Base-by-base conservation (phyloP, 1,284 basidiomycete species). In the Cutaneotrichosporon cyanovorans region DNA sequence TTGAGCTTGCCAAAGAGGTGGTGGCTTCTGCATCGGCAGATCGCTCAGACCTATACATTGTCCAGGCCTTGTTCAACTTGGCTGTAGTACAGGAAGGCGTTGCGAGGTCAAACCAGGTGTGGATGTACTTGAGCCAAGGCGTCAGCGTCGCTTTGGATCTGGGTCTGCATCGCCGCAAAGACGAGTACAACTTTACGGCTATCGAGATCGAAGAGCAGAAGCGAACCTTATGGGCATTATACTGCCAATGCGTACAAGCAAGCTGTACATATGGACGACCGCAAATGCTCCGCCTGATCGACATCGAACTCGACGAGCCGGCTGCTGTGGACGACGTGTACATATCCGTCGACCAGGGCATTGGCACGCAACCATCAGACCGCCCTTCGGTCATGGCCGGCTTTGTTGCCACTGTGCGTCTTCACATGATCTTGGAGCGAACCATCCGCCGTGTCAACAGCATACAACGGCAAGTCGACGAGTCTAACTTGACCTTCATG, bases 31-130 rank as follows among this genome's bases (percentile, higher is more conserved):
- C 58, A 2, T 52, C 61, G 1, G 43, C 55, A 6, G 61, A 61
- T 35, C 47, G 57, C 9, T 52, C 54, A 9, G 57, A 63, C 45
- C 36, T 63, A 0, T 47, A 51, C n/a, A 41, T 61, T 12, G 57
- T 63, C 2, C 61, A 63, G 49, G 61, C 61, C 12, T 48, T 58
- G 30, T 63, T 63, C 50, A 60, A 59, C 45, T 50, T 63, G 31
- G 48, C 55, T 4, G 61, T 63, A 5, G 60, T 61, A 6, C 60
- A 60, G 33, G 60, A 61, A 41, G 61, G 61, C n/a, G 59, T 51
- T 1, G 53, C 58, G 11, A 35, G 55, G 7, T 57, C 61, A 9
- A 54, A 53, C 48, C 48, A 57, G 37, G 42, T 61, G 1, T 61
- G 60, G 53, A 47, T 42, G 19, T 57, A 56, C 50, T 53, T 63